Conservation (phyloP, 345 rosid species). For the Tarenaya hassleriana region DNA sequence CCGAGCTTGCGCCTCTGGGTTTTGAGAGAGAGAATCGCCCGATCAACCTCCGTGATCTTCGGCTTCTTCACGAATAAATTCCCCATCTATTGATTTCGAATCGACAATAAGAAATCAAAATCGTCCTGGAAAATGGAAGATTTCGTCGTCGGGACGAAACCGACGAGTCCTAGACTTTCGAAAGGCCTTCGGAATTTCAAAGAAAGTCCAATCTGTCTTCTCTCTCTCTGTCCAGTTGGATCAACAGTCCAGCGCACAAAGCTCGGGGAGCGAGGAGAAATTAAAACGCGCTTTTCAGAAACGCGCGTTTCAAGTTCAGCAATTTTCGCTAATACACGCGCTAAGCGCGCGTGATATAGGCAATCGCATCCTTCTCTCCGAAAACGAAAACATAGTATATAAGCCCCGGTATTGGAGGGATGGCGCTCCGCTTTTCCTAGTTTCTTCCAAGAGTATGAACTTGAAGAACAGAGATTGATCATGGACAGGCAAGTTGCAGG, state of each 20-base stretch:
- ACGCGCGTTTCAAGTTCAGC: slow-evolving; percentile 2
- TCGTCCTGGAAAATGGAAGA: not conserved
- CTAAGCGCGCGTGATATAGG: too few species aligned
- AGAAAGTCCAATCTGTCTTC: slow-evolving; percentile 3
- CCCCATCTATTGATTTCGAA: slow-evolving; percentile 44
- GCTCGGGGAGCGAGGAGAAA: too few species aligned
- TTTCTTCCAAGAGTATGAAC: too few species aligned
- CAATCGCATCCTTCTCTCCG: too few species aligned
- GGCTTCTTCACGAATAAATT: slow-evolving; percentile 94
- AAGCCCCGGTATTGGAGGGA: too few species aligned
- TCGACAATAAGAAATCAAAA: not conserved
- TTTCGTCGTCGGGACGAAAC: not conserved
- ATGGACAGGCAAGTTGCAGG: too few species aligned
- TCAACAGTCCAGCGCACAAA: not conserved
- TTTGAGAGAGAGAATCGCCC: slow-evolving; percentile 93
- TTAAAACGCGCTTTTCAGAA: too few species aligned
- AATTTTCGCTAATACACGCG: too few species aligned
- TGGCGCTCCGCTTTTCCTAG: too few species aligned
- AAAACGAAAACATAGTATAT: too few species aligned
- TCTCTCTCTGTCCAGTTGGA: slow-evolving; percentile 10
- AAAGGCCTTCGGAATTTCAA: slow-evolving; percentile 12
- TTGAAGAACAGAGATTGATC: too few species aligned
- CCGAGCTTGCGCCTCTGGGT: slow-evolving; percentile 95
- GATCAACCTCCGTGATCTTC: slow-evolving; percentile 90
- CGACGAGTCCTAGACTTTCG: slow-evolving; percentile 3